Percentiles rank a stretch among this genome's conserved stretches.
Conservation (phyloP, 2,329 filamentous ascomycete genomes). For the Clathrospora elynae region DNA sequence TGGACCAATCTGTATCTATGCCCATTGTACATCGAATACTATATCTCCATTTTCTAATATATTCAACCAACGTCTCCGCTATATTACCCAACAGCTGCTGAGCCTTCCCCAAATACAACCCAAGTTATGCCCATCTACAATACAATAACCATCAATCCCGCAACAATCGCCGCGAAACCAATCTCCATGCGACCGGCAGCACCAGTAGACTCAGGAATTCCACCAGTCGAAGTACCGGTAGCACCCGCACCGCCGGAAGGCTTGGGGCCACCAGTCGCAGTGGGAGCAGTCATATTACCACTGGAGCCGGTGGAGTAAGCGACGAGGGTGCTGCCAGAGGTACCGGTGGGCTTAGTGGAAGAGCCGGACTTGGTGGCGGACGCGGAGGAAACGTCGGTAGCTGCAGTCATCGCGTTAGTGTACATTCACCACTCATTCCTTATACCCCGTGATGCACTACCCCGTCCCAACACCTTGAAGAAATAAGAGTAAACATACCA, state of each 20-base stretch:
- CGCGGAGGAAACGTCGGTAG: slow-evolving; percentile 26
- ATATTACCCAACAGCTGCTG: neutral
- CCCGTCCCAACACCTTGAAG: neutral
- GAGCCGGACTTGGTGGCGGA: slow-evolving; percentile 22
- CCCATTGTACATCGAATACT: too few relatives aligned
- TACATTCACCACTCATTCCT: neutral
- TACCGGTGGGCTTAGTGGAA: slow-evolving; percentile 16
- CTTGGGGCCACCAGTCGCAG: slow-evolving; percentile 14
- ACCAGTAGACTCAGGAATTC: slow-evolving; percentile 21
- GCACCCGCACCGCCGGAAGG: slow-evolving; percentile 6
- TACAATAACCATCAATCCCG: slow-evolving; percentile 30
- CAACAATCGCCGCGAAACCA: slow-evolving; percentile 31
- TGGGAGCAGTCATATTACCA: slow-evolving; percentile 12
- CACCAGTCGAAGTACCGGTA: slow-evolving; percentile 13
- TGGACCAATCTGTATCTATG: neutral
- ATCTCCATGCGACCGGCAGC: slow-evolving; percentile 33
- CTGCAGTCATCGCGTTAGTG: slow-evolving; percentile 13
- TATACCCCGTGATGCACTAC: neutral
- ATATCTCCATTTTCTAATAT: neutral
- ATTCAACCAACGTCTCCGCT: neutral
- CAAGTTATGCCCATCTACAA: slow-evolving; percentile 26
- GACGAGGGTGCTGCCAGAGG: slow-evolving; percentile 4
- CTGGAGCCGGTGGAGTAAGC: slow-evolving; percentile 13
- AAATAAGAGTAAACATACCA: slow-evolving; percentile 30
- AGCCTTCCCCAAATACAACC: neutral